Evolutionary conservation across 768 basidiomycete genomes (phyloP), one percentile per base, ranked within the genome.

Genomic region (Pleurotus ostreatus): DNA sequence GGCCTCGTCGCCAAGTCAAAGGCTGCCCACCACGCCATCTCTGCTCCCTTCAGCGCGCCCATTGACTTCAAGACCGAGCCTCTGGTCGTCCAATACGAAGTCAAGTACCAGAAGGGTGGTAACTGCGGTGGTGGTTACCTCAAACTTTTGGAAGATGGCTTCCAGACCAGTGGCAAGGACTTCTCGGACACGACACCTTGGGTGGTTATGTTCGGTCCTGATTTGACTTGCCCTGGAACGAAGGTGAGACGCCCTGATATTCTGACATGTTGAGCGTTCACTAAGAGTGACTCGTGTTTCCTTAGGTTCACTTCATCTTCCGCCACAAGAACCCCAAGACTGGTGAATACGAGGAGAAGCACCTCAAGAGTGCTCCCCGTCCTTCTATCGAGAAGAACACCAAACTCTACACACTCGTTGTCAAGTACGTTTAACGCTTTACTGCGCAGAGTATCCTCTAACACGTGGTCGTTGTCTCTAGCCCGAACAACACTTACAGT

Each of bases 91-190:
- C 94, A 97, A 69, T 99, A 99, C 66, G 97, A 99, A 70, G 97
- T 97, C 77, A 96, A 98, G 76, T 94, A 97, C 72, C 95, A 99
- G 79, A 94, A 98, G 74, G 95, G 96, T 43, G 92, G 97, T 47
- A 97, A 97, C 74, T 98, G 97, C 65, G 97, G 97, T 72, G 97
- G 97, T 77, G 97, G 97, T 39, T 99, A 99, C 75, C 75, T 98
- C 77, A 99, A 98, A 74, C 85, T 98, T 56, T 84, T 99, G 44
- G 88, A 90, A 68, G 88, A 94, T 64, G 94, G 93, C 57, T 94
- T 94, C 84, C 92, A 95, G 76, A 89, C 89, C 58, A 89, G 86
- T 60, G 90, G 90, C 57, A 91, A 94, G 78, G 93, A 94, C 68
- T 95, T 95, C 71, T 88, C 87, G 53, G 94, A 96, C 73, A 88